A percentile compares a stretch with the other conserved stretches of the same genome.
Evolutionary conservation across 257 asterid genomes (phyloP).

Genomic region (Penstemon barbatus): DNA sequence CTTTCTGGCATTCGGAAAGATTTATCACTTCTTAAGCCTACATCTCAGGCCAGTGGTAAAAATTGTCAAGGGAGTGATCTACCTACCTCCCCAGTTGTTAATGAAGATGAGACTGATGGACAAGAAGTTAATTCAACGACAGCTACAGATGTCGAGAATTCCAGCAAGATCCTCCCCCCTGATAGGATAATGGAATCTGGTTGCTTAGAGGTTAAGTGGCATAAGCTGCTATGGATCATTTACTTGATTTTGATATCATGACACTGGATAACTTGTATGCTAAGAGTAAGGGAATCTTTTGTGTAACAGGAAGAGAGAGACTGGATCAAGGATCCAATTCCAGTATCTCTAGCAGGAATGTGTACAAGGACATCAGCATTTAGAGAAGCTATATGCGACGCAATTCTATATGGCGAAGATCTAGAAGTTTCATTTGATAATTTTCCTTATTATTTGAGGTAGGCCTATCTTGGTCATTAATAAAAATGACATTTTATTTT

Average conservation of each 20-base stretch:
- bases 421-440: constrained; percentile 76
- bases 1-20: constrained; percentile 70
- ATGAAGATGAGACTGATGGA: constrained; percentile 73
- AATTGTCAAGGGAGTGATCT: constrained; percentile 48
- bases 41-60: constrained; percentile 61
- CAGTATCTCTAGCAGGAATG: constrained; percentile 56
- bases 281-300: constrained; percentile 24
- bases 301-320: constrained; percentile 63
- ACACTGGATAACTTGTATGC: constrained; percentile 17
- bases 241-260: constrained; percentile 26
- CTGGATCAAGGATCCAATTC: constrained; percentile 55
- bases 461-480: constrained; percentile 20
- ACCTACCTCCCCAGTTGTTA: constrained; percentile 57
- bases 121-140: constrained; percentile 68
- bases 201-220: constrained; percentile 59
- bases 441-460: constrained; percentile 91
- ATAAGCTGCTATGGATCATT: constrained; percentile 32
- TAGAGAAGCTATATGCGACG: constrained; percentile 59
- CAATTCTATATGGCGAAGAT: constrained; percentile 57
- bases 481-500: neutral
- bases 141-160: constrained; percentile 50
- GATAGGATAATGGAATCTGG: constrained; percentile 56
- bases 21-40: constrained; percentile 54
- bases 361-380: constrained; percentile 54
- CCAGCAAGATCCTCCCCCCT: constrained; percentile 53